Base-by-base conservation (phyloP, 1,139 yeast genomes). In the Martiniozyma asiatica region DNA sequence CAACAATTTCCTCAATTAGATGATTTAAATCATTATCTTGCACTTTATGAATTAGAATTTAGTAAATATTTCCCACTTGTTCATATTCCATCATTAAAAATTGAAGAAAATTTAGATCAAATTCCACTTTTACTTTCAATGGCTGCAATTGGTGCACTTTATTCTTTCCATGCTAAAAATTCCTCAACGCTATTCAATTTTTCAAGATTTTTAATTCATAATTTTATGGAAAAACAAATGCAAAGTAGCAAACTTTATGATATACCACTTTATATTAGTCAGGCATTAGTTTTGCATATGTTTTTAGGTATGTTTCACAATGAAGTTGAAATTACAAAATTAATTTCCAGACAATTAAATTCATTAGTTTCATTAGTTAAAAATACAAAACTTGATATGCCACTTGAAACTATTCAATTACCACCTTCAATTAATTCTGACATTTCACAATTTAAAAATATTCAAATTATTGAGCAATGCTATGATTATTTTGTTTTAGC, bases 221-320 rank as follows among this genome's bases (percentile, higher is more conserved):
- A 72, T 39, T 76, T 72, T 44, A 66, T 84, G 56, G 94, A 81
- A 46, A 63, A 65, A 30, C 65, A 69, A 33, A 59, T 66, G 34
- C 62, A 68, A 11, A 48, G 59, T 29, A 43, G 44, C 28, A 67
- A 65, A 37, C 68, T 70, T 45, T 70, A 72, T 40, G 67, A 68
- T 29, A 81, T 84, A 2, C 95, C 95, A 3, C 53, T 84, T 30
- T 80, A 89, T 84, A 68, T 85, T n/a, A 80, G 84, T 31, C 97
- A 87, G 51, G 73, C 92, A 31, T 66, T 82, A 51, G 75, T 82
- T 5, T 61, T 87, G 33, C 80, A 84, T 39, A 80, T 84, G 28
- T 77, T 82, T 45, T 73, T 82, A 40, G 85, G 92, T 8, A 70
- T 84, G 56, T 82, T 85, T 52, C 73, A 79, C 47, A 79, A 79